A percentile compares a stretch with the other conserved stretches of the same genome.
Evolutionary conservation across 2,329 filamentous ascomycete genomes (phyloP).

Genomic region (Xylariaceae sp.): DNA sequence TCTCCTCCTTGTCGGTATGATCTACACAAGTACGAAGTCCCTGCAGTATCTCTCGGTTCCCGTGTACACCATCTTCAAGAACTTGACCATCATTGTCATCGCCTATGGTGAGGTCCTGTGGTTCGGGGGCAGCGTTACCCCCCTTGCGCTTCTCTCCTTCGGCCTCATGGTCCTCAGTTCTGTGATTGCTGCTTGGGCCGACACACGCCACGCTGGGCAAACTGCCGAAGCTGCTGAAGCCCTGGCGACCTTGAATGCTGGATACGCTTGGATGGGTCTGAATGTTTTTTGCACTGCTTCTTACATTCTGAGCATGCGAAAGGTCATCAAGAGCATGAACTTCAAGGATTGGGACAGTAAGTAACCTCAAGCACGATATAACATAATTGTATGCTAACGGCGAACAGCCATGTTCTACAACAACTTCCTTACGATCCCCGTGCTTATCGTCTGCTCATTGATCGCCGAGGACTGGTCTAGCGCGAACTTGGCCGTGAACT

Average conservation of each 20-base stretch:
- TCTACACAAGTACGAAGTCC: slow-evolving; percentile 96
- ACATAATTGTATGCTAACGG: slow-evolving; percentile 40
- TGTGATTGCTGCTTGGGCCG: slow-evolving; percentile 94
- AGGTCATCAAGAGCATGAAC: slow-evolving; percentile 99
- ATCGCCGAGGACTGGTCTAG: slow-evolving; percentile 91
- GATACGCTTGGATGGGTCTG: slow-evolving; percentile 97
- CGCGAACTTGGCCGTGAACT: slow-evolving; percentile 84
- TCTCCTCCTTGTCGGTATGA: slow-evolving; percentile 96
- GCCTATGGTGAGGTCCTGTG: slow-evolving; percentile 98
- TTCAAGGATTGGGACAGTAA: slow-evolving; percentile 99
- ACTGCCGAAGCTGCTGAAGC: slow-evolving; percentile 70
- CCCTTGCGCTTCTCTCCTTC: slow-evolving; percentile 89
- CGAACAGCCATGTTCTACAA: slow-evolving; percentile 97
- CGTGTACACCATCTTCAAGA: slow-evolving; percentile 99
- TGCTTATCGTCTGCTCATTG: slow-evolving; percentile 82
- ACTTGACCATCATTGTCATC: slow-evolving; percentile 97
- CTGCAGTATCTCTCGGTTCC: slow-evolving; percentile 96
- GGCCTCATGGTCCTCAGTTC: slow-evolving; percentile 96
- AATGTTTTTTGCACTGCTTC: slow-evolving; percentile 95
- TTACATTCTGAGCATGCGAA: slow-evolving; percentile 92
- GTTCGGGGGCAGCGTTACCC: slow-evolving; percentile 93
- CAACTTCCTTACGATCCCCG: slow-evolving; percentile 94
- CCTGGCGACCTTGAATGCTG: slow-evolving; percentile 89
- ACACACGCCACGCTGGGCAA: slow-evolving; percentile 72
- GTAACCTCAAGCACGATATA: slow-evolving; percentile 48